Evolutionary conservation across 176 grass and related monocot species (phyloP).

Genomic region (Elymus sibiricus): DNA sequence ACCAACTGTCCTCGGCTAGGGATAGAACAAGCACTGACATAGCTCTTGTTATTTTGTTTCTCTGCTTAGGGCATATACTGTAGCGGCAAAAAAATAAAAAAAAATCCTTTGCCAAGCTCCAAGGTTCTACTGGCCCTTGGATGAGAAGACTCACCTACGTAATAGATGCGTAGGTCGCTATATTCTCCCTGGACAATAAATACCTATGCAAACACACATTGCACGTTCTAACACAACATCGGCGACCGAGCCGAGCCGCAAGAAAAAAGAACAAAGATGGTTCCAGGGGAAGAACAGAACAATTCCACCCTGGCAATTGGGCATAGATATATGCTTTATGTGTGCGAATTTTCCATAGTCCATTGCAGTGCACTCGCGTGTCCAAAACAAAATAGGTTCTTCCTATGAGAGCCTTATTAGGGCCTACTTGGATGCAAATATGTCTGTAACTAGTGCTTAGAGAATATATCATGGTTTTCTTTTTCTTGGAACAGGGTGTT

Average conservation of each 20-base stretch:
- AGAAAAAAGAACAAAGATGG: neutral
- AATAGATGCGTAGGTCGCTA: neutral
- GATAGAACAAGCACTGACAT: too few species aligned
- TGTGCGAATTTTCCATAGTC: neutral
- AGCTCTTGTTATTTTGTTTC: too few species aligned
- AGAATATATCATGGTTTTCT: neutral
- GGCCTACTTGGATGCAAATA: neutral
- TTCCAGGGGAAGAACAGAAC: constrained; percentile 1
- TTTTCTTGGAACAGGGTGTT: neutral
- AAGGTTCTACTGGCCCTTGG: neutral
- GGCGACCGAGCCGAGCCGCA: neutral
- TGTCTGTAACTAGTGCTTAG: neutral
- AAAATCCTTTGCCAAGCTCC: neutral
- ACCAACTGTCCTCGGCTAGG: too few species aligned
- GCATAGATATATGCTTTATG: neutral
- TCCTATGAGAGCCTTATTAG: neutral
- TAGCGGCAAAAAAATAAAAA: neutral
- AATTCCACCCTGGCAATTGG: neutral
- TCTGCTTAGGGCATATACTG: too few species aligned
- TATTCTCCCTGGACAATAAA: neutral
- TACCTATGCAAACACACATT: neutral
- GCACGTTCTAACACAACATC: neutral
- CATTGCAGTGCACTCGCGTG: neutral
- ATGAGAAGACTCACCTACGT: neutral
- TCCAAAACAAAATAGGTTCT: neutral